Evolutionary conservation across 1,284 basidiomycete species (phyloP), one percentile per base, ranked within the genome.

Genomic region (Omphalotus olearius): DNA sequence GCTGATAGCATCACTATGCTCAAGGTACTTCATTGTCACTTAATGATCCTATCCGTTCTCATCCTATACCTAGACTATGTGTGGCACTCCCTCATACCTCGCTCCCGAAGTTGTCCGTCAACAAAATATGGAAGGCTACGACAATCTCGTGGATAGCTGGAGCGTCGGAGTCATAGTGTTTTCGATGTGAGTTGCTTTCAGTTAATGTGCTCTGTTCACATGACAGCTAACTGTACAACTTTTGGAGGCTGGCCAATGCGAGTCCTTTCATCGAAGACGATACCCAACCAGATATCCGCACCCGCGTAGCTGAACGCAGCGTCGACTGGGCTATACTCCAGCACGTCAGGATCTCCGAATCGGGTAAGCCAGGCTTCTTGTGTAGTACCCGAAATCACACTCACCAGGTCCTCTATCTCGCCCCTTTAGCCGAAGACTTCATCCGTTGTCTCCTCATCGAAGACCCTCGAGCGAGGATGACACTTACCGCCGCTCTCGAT

Each of bases 141-240:
- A 86, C 61, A 80, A 85, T 53, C 71, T 86, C 14, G 94, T 96
- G 45, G 93, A 98, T 64, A 92, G 89, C 57, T 98, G 92, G 92
- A 93, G 91, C 45, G 80, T 93, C 17, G 93, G 94, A 5, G 91
- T 95, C 14, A 95, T 97, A 50, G 80, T 96, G 0, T 97, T 84
- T 60, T 84, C 86, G 40, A 92, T 92, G 89, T 91, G 62, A 54
- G 82, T 65, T 5, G n/a, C 13, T 37, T 44, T 42, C 42, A 11
- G 39, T 43, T 33, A 7, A 4, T 10, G 3, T 7, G 9, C 13
- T 33, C 13, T 13, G 13, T n/a, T n/a, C n/a, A 14, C 40, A 20
- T 40, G 2, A 4, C 16, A 11, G 17, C 17, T 42, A 3, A 25
- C n/a, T 35, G 11, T 25, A 36, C 28, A 18, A 28, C n/a, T 60